Base-by-base conservation (phyloP, 2,329 filamentous ascomycete genomes). In the Massarina eburnea region DNA sequence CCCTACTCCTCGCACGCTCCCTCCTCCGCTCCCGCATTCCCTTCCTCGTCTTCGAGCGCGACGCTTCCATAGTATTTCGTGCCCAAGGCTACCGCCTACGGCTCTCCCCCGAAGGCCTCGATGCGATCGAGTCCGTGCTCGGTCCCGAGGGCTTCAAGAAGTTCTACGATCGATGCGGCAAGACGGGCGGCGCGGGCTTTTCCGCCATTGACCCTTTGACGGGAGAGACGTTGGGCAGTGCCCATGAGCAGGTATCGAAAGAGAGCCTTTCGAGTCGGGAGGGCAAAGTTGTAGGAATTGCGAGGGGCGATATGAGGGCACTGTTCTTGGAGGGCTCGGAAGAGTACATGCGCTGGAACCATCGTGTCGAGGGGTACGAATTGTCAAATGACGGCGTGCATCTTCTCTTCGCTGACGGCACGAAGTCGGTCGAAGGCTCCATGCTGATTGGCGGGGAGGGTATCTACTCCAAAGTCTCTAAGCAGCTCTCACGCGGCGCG, bases 401-500 rank as follows among this genome's bases (percentile, higher is more conserved):
- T 2, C 78, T 78, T 2, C 55, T 82, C 1, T 86, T 86, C 54
- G 74, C 76, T 0, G 83, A 86, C 54, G 83, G 83, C 0, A 75
- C 73, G 10, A 80, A 75, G 56, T 83, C 80, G 0, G 71, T 75
- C 5, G 80, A 84, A 57, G 83, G 83, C 1, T 73, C 75, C 0
- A 71, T 86, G 73, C 69, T 85, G 8, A 61, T 86, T 8, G 83
- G 76, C 2, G 83, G 82, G 3, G 84, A 87, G 38, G 83, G 84
- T 9, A 78, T 85, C 32, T 79, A 81, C 56, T 85, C 82, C 8
- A 73, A 74, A 40, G 74, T 86, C 10, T 81, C 82, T 0, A 78
- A 75, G 54, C 82, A 86, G 65, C 68, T 85, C 3, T 82, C 80
- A 0, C 70, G 71, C 3, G 82, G 80, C 1, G 76, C 68, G 39